Evolutionary conservation across 768 basidiomycete species (phyloP), one percentile per base, ranked within the genome.

Genomic region (Rhizopogon roseolus): DNA sequence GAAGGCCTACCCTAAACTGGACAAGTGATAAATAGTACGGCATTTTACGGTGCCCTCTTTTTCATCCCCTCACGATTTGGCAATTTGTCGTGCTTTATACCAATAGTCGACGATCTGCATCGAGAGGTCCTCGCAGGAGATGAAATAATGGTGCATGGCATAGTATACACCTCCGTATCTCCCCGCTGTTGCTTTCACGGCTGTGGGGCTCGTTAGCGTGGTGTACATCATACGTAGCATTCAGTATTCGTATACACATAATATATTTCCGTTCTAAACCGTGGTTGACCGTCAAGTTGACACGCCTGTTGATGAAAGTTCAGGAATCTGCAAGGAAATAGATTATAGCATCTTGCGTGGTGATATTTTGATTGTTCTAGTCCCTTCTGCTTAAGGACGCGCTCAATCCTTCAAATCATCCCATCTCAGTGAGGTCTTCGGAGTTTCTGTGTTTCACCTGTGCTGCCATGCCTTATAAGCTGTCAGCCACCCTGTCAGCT

Each of bases 81-180:
- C 64, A 71, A 76, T 48, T 74, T 68, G 76, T 75, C 72, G 69
- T 62, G 65, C 62, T 71, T 64, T 62, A 58, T 36, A 54, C 19
- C 52, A 56, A 74, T 70, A 64, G 67, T 65, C 71, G 73, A 70
- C 62, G 71, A 63, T 63, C 66, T 73, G 73, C 65, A 65, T 71
- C 66, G 75, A 52, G 75, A 71, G 87, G 86, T 62, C 77, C 85
- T 88, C 87, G 86, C 88, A 88, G 88, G 85, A 90, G 86, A 90
- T 87, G 83, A 84, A 90, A 64, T 86, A 85, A 83, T 82, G 85
- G 88, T 79, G 88, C 88, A 86, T 66, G 84, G 87, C 87, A 88
- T 89, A 87, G 80, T 78, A 74, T 84, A 81, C 79, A 82, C 87
- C 86, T 84, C 86, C 83, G 88, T 90, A 90, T 90, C 88, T 86